These are phyloP conservation scores for Alternaria burnsii DNA, from an alignment of 2,329 filamentous ascomycete species.

Conservation along the genomic window DNA sequence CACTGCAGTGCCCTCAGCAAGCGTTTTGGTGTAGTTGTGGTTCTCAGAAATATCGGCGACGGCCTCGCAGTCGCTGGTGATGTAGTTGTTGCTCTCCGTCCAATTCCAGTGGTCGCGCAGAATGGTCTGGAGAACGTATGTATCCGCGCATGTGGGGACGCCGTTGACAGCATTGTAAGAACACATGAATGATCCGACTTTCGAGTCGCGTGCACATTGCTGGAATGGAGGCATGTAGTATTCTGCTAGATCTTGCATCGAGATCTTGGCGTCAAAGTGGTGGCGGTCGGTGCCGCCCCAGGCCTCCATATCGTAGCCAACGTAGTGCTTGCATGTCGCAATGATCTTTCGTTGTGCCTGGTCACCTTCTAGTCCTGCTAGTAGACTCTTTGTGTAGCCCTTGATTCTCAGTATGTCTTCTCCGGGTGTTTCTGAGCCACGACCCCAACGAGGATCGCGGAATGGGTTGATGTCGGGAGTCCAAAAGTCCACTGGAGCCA, in stretches of 20 bases:
- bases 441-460: slow-evolving; percentile 69
- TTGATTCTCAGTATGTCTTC: slow-evolving; percentile 63
- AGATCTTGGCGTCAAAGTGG: slow-evolving; percentile 65
- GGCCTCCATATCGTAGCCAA: slow-evolving; percentile 39
- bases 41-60: slow-evolving; percentile 66
- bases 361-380: slow-evolving; percentile 33
- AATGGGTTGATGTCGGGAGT: slow-evolving; percentile 74
- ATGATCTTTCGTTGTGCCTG: slow-evolving; percentile 46
- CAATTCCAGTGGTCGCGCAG: slow-evolving; percentile 73
- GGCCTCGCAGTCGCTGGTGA: slow-evolving; percentile 72
- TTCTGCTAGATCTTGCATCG: slow-evolving; percentile 69
- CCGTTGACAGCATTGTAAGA: slow-evolving; percentile 71
- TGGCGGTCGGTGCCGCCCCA: slow-evolving; percentile 48
- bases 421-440: slow-evolving; percentile 65
- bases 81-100: slow-evolving; percentile 67
- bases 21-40: slow-evolving; percentile 54
- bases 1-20: slow-evolving; percentile 55
- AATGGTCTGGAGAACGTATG: slow-evolving; percentile 69
- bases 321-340: slow-evolving; percentile 59
- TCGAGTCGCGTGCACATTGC: slow-evolving; percentile 56
- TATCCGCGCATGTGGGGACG: slow-evolving; percentile 69
- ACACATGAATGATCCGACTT: slow-evolving; percentile 62
- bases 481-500: slow-evolving; percentile 65
- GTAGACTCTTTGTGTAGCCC: slow-evolving; percentile 51
- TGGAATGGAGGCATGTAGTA: slow-evolving; percentile 74